Percentiles rank a stretch among this genome's conserved stretches.
Conservation (phyloP, 2,329 filamentous ascomycete species). For the Talaromyces amestolkiae region DNA sequence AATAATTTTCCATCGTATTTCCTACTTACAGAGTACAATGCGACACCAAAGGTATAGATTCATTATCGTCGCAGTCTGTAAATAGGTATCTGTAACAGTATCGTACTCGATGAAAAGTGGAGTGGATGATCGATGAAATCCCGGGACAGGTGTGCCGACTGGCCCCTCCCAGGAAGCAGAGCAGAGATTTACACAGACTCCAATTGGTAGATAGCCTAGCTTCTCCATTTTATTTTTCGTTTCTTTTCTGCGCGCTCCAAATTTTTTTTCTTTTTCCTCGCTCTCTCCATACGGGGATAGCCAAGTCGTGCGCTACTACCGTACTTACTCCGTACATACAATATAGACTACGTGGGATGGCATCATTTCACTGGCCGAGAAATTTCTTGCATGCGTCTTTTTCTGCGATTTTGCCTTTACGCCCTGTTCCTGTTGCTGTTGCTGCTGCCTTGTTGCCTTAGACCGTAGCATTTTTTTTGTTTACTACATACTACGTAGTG, state of each 20-base stretch:
- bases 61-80: background rate
- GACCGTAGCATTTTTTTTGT: background rate
- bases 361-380: background rate
- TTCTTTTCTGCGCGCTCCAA: background rate
- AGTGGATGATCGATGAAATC: conserved; percentile 11
- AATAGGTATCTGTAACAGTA: background rate
- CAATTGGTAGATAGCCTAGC: background rate
- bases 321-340: background rate
- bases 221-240: conserved; percentile 4
- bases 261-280: background rate
- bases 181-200: background rate
- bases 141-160: conserved; percentile 17
- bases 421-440: background rate
- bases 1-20: background rate
- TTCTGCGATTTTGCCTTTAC: background rate
- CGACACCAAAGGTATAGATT: background rate
- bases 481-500: background rate
- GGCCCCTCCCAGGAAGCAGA: background rate
- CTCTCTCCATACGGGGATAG: background rate
- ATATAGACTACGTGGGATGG: background rate
- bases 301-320: background rate
- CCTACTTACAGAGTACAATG: background rate
- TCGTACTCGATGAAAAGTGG: conserved; percentile 4
- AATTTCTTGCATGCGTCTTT: background rate
- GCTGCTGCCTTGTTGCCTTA: background rate